phyloP scores from a whole-genome alignment of 305 asterid species.

The Fraxinus albicans region DNA sequence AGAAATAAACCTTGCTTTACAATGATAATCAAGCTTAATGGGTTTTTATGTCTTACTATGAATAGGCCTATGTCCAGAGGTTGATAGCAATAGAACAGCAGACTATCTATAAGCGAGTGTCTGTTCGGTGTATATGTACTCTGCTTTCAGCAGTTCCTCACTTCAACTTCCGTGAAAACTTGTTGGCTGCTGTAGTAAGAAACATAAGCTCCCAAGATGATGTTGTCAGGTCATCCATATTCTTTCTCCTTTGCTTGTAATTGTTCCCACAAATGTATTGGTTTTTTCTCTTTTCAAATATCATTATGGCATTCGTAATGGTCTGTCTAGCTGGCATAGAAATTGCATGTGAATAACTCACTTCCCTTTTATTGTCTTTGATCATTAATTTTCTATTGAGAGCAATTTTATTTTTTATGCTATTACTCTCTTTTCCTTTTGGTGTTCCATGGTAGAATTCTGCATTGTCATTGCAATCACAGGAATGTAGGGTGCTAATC shows the following conservation, averaged over 20 bases:
- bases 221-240: slow-evolving; percentile 54
- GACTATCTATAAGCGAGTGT: slow-evolving; percentile 57
- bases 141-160: slow-evolving; percentile 86
- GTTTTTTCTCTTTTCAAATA: neutral
- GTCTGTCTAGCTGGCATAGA: neutral
- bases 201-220: slow-evolving; percentile 83
- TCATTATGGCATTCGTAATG: neutral
- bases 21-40: slow-evolving; percentile 25
- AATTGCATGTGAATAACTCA: neutral
- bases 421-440: neutral
- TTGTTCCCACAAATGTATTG: neutral
- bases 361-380: neutral
- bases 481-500: neutral
- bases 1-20: neutral
- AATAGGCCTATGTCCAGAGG: slow-evolving; percentile 79
- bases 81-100: slow-evolving; percentile 67
- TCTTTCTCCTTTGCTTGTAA: neutral
- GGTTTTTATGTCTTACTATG: slow-evolving; percentile 20
- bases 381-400: neutral
- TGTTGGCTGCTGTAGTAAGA: slow-evolving; percentile 68
- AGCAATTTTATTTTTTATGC: neutral
- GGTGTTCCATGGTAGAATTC: neutral
- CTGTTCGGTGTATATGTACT: slow-evolving; percentile 80
- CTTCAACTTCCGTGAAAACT: slow-evolving; percentile 76
- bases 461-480: neutral